These are phyloP conservation scores for Xylariales sp. DNA, from an alignment of 2,329 filamentous ascomycete species.

Conservation along the genomic window DNA sequence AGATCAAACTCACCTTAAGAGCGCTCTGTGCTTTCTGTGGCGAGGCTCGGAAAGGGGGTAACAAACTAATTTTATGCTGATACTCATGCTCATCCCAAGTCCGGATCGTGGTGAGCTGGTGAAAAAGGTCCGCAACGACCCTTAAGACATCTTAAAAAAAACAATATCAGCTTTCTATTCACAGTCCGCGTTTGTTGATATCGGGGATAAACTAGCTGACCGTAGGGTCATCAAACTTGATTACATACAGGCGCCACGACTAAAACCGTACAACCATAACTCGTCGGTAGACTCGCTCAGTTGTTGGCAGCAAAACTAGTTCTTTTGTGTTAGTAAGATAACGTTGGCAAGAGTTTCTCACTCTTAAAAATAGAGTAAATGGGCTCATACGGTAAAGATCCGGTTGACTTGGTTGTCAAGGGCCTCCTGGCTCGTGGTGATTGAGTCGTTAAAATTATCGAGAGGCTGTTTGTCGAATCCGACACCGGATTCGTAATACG, in stretches of 20 bases:
- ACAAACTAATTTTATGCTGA: slow-evolving; percentile 26
- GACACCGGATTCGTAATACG: slow-evolving; percentile 41
- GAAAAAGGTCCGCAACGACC: slow-evolving; percentile 54
- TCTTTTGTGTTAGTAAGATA: slow-evolving; percentile 18
- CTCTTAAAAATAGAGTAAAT: background rate
- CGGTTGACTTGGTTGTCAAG: slow-evolving; percentile 40
- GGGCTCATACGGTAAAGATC: slow-evolving; percentile 41
- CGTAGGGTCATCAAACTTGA: slow-evolving; percentile 3
- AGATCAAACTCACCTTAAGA: slow-evolving; percentile 28
- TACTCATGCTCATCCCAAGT: slow-evolving; percentile 37
- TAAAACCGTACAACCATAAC: slow-evolving; percentile 55
- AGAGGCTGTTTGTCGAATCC: slow-evolving; percentile 37
- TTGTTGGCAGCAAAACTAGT: slow-evolving; percentile 39
- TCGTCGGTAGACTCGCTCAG: slow-evolving; percentile 49
- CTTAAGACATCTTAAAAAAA: slow-evolving; percentile 48
- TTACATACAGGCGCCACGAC: slow-evolving; percentile 52
- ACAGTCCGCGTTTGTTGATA: background rate
- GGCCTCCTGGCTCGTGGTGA: slow-evolving; percentile 35
- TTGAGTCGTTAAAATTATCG: slow-evolving; percentile 39
- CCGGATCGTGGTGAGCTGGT: slow-evolving; percentile 42
- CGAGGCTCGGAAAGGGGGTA: slow-evolving; percentile 37
- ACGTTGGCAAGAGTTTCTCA: background rate
- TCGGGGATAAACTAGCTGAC: slow-evolving; percentile 3
- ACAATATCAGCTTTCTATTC: slow-evolving; percentile 22
- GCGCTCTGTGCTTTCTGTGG: slow-evolving; percentile 31